These are phyloP conservation scores for Candida sonorensis DNA, from an alignment of 805 yeast genomes.

Conservation along the genomic window DNA sequence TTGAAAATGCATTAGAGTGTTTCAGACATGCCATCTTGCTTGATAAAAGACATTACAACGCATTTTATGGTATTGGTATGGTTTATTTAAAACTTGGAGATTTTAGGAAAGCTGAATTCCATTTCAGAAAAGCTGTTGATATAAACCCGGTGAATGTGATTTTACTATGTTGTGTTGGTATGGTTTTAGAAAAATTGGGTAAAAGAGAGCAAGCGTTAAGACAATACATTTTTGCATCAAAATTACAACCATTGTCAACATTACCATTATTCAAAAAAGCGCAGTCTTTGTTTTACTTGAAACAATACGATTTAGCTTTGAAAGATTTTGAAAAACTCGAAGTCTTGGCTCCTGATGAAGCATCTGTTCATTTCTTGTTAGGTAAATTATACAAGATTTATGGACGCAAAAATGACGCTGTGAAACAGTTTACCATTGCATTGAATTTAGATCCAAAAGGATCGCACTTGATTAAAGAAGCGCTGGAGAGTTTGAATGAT, in stretches of 20 bases:
- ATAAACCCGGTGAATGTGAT: slow-evolving; percentile 90
- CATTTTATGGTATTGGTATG: slow-evolving; percentile 94
- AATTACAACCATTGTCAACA: slow-evolving; percentile 78
- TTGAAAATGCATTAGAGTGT: slow-evolving; percentile 78
- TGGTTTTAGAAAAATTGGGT: slow-evolving; percentile 76
- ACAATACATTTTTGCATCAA: slow-evolving; percentile 78
- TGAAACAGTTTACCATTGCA: slow-evolving; percentile 82
- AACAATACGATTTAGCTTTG: slow-evolving; percentile 65
- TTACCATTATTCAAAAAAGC: slow-evolving; percentile 86
- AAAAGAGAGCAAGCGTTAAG: slow-evolving; percentile 65
- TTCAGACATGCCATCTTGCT: slow-evolving; percentile 72
- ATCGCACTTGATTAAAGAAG: slow-evolving; percentile 75
- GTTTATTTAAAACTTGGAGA: slow-evolving; percentile 84
- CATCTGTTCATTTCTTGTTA: slow-evolving; percentile 81
- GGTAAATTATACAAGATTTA: slow-evolving; percentile 81
- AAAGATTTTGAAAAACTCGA: slow-evolving; percentile 66
- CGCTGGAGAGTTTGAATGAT: slow-evolving; percentile 49
- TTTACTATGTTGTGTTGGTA: slow-evolving; percentile 87
- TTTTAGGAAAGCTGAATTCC: slow-evolving; percentile 73
- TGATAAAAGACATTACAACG: slow-evolving; percentile 85
- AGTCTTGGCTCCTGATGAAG: slow-evolving; percentile 87
- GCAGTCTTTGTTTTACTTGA: slow-evolving; percentile 66
- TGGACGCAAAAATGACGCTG: slow-evolving; percentile 68
- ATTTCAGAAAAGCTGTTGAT: slow-evolving; percentile 78
- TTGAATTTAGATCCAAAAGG: slow-evolving; percentile 91